phyloP scores from a whole-genome alignment of 805 yeast species.

The Lachancea nothofagi region DNA sequence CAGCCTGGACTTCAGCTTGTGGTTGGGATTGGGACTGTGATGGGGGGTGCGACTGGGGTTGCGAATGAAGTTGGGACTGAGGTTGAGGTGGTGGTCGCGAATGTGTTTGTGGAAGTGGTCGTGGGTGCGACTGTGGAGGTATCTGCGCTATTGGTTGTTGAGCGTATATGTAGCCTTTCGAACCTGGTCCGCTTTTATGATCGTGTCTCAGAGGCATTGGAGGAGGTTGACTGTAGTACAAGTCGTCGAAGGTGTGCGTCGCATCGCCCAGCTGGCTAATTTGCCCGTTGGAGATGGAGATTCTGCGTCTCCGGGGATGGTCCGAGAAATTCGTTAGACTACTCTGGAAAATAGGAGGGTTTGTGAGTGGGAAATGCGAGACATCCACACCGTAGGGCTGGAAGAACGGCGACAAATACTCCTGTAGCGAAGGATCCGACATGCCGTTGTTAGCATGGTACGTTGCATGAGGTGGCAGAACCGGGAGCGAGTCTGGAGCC shows the following conservation, averaged over 20 bases:
- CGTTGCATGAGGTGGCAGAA: background rate
- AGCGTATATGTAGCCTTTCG: too few relatives aligned
- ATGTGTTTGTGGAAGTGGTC: too few relatives aligned
- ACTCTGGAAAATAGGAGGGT: constrained; percentile 42
- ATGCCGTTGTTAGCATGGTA: constrained; percentile 9
- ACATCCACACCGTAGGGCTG: constrained; percentile 42
- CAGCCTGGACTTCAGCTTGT: too few relatives aligned
- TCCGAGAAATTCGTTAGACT: constrained; percentile 34
- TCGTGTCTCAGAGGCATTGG: constrained; percentile 20
- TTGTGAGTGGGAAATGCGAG: constrained; percentile 40
- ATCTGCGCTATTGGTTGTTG: too few relatives aligned
- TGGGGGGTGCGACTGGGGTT: too few relatives aligned
- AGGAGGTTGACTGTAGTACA: constrained; percentile 36
- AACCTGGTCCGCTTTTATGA: background rate
- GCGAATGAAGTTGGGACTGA: too few relatives aligned
- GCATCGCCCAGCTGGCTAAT: constrained; percentile 63
- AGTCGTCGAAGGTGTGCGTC: constrained; percentile 33
- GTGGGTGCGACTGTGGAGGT: too few relatives aligned
- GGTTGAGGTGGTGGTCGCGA: too few relatives aligned
- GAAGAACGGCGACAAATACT: constrained; percentile 38
- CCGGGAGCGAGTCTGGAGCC: constrained; percentile 9
- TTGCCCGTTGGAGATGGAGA: constrained; percentile 80
- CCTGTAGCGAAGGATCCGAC: constrained; percentile 32
- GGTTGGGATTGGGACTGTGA: too few relatives aligned
- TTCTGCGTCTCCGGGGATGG: constrained; percentile 44